These are phyloP conservation scores for Trypanosoma congolense DNA, from an alignment of 208 protist genomes.

Conservation along the genomic window DNA sequence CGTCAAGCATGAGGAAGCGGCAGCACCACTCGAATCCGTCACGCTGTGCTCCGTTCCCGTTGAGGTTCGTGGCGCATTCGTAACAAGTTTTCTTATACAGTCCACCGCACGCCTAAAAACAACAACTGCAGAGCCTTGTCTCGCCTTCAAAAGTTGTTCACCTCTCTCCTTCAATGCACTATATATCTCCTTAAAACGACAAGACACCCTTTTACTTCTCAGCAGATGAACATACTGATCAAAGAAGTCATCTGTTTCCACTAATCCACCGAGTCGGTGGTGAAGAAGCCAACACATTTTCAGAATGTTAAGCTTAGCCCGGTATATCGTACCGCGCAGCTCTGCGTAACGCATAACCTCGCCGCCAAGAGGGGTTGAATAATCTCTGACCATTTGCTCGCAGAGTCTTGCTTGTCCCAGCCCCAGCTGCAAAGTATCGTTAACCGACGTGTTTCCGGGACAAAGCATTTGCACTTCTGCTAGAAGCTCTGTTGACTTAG, in stretches of 20 bases:
- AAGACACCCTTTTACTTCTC: constrained; percentile 29
- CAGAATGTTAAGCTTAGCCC: constrained; percentile 42
- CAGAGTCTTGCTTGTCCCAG: constrained; percentile 68
- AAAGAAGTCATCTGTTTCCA: constrained; percentile 59
- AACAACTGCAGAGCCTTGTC: constrained; percentile 42
- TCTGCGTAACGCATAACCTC: constrained; percentile 67
- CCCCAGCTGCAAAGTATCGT: constrained; percentile 76
- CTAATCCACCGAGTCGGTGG: constrained; percentile 45
- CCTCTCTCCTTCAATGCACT: constrained; percentile 71
- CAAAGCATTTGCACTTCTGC: constrained; percentile 62
- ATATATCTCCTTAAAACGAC: constrained; percentile 48
- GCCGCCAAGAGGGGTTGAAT: constrained; percentile 32
- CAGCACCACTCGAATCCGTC: background rate
- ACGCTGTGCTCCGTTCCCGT: background rate
- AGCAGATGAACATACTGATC: constrained; percentile 50
- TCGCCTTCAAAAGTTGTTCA: constrained; percentile 60
- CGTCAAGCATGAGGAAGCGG: background rate
- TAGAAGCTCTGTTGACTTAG: constrained; percentile 77
- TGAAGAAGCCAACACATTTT: constrained; percentile 65
- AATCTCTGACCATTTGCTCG: constrained; percentile 64
- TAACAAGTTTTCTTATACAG: constrained; percentile 28
- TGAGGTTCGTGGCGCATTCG: background rate
- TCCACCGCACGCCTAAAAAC: constrained; percentile 54
- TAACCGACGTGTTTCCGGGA: constrained; percentile 46
- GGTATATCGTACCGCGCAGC: constrained; percentile 48